Conservation (phyloP, 345 rosid genomes). For the Odontarrhena argentea region DNA sequence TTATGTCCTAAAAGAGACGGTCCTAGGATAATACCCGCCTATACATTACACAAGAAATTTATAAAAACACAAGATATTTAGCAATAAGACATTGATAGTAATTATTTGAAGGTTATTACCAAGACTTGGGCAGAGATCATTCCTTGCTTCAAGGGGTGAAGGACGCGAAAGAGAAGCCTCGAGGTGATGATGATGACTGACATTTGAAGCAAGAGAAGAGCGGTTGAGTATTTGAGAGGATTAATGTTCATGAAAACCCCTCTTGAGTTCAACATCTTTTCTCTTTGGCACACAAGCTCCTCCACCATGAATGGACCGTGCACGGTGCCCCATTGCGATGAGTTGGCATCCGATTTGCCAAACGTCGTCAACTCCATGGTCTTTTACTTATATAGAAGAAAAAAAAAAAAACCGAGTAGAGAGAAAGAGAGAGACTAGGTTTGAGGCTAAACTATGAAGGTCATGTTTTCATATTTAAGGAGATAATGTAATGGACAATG, state of each 20-base stretch:
- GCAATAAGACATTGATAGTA: not conserved
- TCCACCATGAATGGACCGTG: slow-evolving; percentile 39
- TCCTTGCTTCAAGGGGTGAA: slow-evolving; percentile 38
- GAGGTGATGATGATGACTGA: slow-evolving; percentile 35
- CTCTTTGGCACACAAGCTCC: slow-evolving; percentile 31
- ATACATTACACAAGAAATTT: slow-evolving; percentile 18
- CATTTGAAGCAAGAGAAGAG: slow-evolving; percentile 39
- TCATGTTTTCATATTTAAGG: slow-evolving; percentile 10
- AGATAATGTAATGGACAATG: slow-evolving; percentile 10
- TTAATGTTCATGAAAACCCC: slow-evolving; percentile 34
- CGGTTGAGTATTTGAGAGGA: slow-evolving; percentile 36
- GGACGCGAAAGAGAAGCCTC: slow-evolving; percentile 32
- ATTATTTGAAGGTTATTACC: slow-evolving; percentile 28
- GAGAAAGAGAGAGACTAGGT: not conserved
- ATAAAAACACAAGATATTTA: not conserved
- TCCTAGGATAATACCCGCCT: slow-evolving; percentile 42
- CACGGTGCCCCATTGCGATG: slow-evolving; percentile 21
- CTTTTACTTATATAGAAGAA: not conserved
- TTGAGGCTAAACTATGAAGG: slow-evolving; percentile 20
- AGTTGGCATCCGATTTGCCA: slow-evolving; percentile 9
- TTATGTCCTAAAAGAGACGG: slow-evolving; percentile 41
- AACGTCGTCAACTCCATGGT: slow-evolving; percentile 14
- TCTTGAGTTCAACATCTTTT: slow-evolving; percentile 29
- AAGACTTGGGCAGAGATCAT: slow-evolving; percentile 45
- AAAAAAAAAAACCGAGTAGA: slow-evolving; percentile 1